Base-by-base conservation (phyloP, 148 eudicot species). In the Rhododendron mucronatum region DNA sequence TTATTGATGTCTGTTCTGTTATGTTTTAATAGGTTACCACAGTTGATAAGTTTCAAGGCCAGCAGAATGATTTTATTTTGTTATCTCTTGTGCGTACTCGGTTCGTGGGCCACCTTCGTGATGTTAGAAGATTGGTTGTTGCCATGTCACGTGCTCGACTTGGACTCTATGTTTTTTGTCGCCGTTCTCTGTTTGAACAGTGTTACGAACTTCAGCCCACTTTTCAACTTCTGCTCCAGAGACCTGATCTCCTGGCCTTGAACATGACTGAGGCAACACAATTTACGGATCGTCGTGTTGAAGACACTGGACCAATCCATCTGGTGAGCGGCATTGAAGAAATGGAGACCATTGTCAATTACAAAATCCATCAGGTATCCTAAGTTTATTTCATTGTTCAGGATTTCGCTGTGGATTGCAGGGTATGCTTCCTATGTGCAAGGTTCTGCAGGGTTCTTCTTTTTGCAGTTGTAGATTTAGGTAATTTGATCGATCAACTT, bases 141-240 rank as follows among this genome's bases (percentile, higher is more conserved):
- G 98, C 99, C 80, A 96, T 96, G 99, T 96, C 99, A 80, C 99
- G 99, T 92, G 99, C 99, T 81, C 92, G 99, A 44, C 92, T 96
- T 75, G 99, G 99, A 51, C 98, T 96, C 41, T 96, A 92, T 88
- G 96, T 95, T 76, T 96, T 96, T 89, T 93, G 99, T 87, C 92
- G 98, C 13, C 98, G 99, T 84, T 92, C 99, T 41, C 90, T 96
- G 78, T 94, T 95, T 85, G 98, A 96, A 89, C 99, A 96, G 84
- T 96, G 98, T 85, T 96, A 94, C 84, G 99, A 96, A 83, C 92
- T 96, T 55, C 99, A 95, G 78, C 98, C 97, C 5, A 96, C 99
- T 61, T 96, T 95, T 87, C 94, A 91, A 75, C 93, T 87, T 75
- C 93, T 96, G 63, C 96, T 96, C 80, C 91, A 90, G 90, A 92